A percentile compares a stretch with the other conserved stretches of the same genome.
These are phyloP conservation scores for Rhizopogon roseolus DNA, from an alignment of 768 basidiomycete species.

Conservation along the genomic window DNA sequence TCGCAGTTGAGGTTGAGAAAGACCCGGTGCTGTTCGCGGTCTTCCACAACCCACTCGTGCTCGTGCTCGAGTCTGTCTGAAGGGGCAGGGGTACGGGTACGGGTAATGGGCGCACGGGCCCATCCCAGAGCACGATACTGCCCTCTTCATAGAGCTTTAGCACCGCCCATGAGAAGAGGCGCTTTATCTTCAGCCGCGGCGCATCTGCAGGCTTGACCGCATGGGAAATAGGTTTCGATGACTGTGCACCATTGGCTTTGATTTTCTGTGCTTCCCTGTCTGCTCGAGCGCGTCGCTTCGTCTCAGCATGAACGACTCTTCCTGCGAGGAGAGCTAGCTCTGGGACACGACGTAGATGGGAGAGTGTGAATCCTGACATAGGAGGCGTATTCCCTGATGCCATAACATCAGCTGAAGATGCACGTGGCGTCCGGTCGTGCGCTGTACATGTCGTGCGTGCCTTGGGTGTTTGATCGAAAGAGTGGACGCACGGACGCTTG, in stretches of 20 bases:
- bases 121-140: constrained; percentile 71
- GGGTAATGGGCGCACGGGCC: constrained; percentile 39
- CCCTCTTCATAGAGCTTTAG: constrained; percentile 65
- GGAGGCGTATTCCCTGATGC: background rate
- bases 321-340: constrained; percentile 62
- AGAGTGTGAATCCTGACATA: constrained; percentile 57
- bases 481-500: constrained; percentile 17
- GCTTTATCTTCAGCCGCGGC: constrained; percentile 48
- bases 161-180: constrained; percentile 64
- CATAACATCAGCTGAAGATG: background rate
- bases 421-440: background rate
- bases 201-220: constrained; percentile 10
- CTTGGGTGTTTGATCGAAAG: constrained; percentile 22
- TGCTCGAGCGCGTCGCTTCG: constrained; percentile 46
- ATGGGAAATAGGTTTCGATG: background rate
- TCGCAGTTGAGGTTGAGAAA: constrained; percentile 24
- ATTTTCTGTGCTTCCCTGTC: constrained; percentile 40
- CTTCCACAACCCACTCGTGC: constrained; percentile 47
- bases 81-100: background rate
- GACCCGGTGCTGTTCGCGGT: constrained; percentile 20
- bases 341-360: constrained; percentile 73
- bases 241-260: constrained; percentile 1
- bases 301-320: constrained; percentile 60
- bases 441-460: background rate
- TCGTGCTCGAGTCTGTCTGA: constrained; percentile 15